Evolutionary conservation across 2,329 filamentous ascomycete species (phyloP), one percentile per base, ranked within the genome.

Genomic region (Parastagonospora nodorum): DNA sequence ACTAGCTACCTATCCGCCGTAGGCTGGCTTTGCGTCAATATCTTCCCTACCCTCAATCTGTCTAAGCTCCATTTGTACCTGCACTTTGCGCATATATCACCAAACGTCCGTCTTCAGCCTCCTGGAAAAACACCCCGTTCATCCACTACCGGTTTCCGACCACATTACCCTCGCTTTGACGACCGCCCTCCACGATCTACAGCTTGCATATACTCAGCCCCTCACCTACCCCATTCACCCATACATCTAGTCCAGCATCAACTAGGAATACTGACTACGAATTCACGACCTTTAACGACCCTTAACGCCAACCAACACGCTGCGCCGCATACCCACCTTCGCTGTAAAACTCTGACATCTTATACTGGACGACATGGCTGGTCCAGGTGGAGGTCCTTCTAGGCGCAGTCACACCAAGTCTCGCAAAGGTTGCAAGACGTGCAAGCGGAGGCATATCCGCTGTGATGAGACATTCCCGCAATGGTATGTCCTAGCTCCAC

Each of bases 391-490:
- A 82, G 93, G 93, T 81, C 92, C 93, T 74, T 92, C 93, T 73
- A 80, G 86, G 68, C 84, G 85, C 74, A 96, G 93, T 80, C 94
- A 99, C 80, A 99, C 94, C 74, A 99, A 99, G 81, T 97, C 93
- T 68, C 88, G 94, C 72, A 97, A 97, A 79, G 94, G 94, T 58
- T 99, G 94, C 83, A 93, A 95, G 69, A 96, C 92, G 56, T 99
- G 94, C 84, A 99, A 99, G 78, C 88, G 89, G 74, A 87, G 94
- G 73, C 94, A 99, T 77, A 99, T 99, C 73, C 86, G 94, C 67
- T 99, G 94, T 78, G 94, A 99, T 72, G 94, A 99, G 76, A 96
- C 86, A 63, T 97, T 96, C 69, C 94, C 94, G 44, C 94, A 99
- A 84, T 99, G 93, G 92, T 96, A 81, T 66, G 83, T 59, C 46